Percentiles rank a stretch among this genome's conserved stretches.
phyloP scores from a whole-genome alignment of 352 stramenopile genomes.

The Globisporangium irregulare region DNA sequence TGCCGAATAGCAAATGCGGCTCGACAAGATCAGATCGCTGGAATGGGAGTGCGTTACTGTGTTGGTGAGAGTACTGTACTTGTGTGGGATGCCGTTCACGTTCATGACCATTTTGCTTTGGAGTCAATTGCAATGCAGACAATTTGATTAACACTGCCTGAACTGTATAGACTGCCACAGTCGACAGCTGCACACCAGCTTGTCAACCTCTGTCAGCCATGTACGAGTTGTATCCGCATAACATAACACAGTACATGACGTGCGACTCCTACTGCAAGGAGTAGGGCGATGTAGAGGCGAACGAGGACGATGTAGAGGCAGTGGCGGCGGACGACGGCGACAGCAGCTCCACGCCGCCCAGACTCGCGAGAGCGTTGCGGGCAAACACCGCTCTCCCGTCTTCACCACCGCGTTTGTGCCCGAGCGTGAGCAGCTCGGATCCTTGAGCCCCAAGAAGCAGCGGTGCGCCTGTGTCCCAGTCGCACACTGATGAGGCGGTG shows the following conservation, averaged over 20 bases:
- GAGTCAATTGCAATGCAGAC: too few species aligned
- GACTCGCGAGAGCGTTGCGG: constrained; percentile 14
- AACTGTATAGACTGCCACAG: too few species aligned
- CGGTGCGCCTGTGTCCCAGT: not conserved
- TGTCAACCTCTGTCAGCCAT: not conserved
- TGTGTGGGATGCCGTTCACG: not conserved
- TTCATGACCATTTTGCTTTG: not conserved
- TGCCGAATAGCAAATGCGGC: not conserved
- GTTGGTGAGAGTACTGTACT: too few species aligned
- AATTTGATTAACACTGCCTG: too few species aligned
- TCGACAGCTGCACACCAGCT: too few species aligned
- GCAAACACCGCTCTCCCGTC: not conserved
- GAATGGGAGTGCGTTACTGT: not conserved
- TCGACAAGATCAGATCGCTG: not conserved
- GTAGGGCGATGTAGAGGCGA: not conserved
- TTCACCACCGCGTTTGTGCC: not conserved
- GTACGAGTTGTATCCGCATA: not conserved
- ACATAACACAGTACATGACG: not conserved
- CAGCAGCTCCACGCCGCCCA: constrained; percentile 23
- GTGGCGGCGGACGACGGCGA: not conserved
- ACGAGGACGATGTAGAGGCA: not conserved
- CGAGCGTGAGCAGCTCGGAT: not conserved
- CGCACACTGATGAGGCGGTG: not conserved
- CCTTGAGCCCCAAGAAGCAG: not conserved
- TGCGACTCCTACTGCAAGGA: not conserved